phyloP scores from a whole-genome alignment of 176 grass and related monocot species.

The Lolium perenne region DNA sequence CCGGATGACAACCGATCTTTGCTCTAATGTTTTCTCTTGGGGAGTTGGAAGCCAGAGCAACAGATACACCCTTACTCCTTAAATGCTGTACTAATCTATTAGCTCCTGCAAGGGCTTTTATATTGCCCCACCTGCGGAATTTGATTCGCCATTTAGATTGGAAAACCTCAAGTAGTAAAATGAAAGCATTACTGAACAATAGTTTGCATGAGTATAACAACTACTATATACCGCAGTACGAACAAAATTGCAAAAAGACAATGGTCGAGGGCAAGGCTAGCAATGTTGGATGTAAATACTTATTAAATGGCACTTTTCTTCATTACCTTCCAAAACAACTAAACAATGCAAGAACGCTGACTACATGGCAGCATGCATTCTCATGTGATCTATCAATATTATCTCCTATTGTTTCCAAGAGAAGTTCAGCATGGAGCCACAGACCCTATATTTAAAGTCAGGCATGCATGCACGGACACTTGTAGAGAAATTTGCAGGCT shows the following conservation, averaged over 20 bases:
- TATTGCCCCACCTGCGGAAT: slow-evolving; percentile 75
- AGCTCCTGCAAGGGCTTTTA: slow-evolving; percentile 91
- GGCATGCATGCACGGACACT: not conserved
- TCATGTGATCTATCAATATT: not conserved
- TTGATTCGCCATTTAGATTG: not conserved
- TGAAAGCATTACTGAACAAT: not conserved
- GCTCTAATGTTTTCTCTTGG: slow-evolving; percentile 75
- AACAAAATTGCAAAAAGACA: not conserved
- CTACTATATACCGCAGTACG: not conserved
- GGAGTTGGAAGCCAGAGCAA: slow-evolving; percentile 91
- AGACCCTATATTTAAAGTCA: not conserved
- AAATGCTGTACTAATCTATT: slow-evolving; percentile 79
- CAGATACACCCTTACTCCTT: slow-evolving; percentile 58
- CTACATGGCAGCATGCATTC: not conserved
- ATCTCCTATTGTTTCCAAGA: not conserved
- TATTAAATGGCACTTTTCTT: not conserved
- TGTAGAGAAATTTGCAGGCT: not conserved
- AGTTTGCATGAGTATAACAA: not conserved
- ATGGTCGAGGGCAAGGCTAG: not conserved
- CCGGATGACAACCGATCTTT: slow-evolving; percentile 78
- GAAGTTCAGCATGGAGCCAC: not conserved
- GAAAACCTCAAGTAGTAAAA: not conserved
- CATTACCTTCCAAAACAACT: not conserved
- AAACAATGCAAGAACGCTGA: not conserved
- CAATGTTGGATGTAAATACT: not conserved